phyloP scores from a whole-genome alignment of 2,329 filamentous ascomycete species.

The Endothia cerciana region DNA sequence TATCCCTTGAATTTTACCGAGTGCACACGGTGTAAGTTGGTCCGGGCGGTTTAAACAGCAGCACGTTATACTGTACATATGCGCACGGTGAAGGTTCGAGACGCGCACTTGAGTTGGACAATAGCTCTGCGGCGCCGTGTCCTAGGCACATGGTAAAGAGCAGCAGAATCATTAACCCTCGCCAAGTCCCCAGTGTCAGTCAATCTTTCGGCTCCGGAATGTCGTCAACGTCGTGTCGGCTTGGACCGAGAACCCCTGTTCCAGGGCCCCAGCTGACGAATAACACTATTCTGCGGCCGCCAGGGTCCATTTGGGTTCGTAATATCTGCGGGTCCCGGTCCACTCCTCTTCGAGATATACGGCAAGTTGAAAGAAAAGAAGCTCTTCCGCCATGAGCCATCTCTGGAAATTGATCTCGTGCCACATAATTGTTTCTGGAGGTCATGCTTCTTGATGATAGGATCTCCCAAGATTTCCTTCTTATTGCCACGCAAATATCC shows the following conservation, averaged over 20 bases:
- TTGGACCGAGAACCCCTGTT: slow-evolving; percentile 4
- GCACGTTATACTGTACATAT: background rate
- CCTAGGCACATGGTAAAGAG: background rate
- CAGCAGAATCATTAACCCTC: background rate
- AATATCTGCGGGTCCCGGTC: background rate
- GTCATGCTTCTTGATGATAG: background rate
- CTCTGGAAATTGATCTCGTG: background rate
- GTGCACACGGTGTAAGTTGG: background rate
- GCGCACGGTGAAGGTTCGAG: background rate
- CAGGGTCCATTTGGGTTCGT: background rate
- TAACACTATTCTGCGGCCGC: background rate
- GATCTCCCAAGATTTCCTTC: background rate
- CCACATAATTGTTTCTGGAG: background rate
- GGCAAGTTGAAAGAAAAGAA: background rate
- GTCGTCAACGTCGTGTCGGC: background rate
- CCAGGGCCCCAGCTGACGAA: slow-evolving; percentile 2
- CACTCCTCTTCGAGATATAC: background rate
- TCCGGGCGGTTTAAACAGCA: background rate
- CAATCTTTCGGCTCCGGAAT: background rate
- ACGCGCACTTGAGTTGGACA: background rate
- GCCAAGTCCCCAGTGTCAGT: background rate
- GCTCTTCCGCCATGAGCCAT: background rate
- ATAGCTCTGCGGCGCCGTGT: background rate
- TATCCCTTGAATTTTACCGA: background rate
- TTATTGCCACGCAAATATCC: background rate